A percentile compares a stretch with the other conserved stretches of the same genome.
phyloP scores from a whole-genome alignment of 2,329 filamentous ascomycete genomes.

The Plectosphaerella plurivora region DNA sequence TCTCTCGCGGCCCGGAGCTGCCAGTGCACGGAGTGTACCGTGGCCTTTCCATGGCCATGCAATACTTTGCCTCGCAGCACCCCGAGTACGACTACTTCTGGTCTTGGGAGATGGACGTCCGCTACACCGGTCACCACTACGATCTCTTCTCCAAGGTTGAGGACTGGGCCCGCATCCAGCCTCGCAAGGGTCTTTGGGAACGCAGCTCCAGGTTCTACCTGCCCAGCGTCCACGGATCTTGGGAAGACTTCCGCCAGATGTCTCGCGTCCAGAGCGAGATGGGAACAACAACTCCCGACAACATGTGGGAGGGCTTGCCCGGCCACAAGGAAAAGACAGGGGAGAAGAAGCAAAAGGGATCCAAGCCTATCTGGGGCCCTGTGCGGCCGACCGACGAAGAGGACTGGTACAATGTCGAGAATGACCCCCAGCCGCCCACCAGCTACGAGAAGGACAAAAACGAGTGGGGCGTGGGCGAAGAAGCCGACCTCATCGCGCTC shows the following conservation, averaged over 20 bases:
- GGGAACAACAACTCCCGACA: constrained; percentile 60
- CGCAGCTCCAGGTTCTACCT: constrained; percentile 75
- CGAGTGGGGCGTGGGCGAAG: constrained; percentile 82
- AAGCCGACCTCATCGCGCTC: constrained; percentile 87
- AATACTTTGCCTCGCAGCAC: constrained; percentile 85
- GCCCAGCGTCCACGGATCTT: constrained; percentile 69
- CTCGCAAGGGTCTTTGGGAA: constrained; percentile 78
- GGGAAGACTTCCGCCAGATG: constrained; percentile 78
- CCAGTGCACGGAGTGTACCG: constrained; percentile 91
- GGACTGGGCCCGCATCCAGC: constrained; percentile 67
- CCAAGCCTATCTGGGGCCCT: constrained; percentile 79
- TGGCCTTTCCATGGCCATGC: constrained; percentile 88
- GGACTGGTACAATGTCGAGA: constrained; percentile 68
- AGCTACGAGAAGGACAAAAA: constrained; percentile 76
- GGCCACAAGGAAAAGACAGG: constrained; percentile 29
- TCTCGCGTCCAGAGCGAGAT: constrained; percentile 71
- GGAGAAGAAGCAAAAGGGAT: constrained; percentile 25
- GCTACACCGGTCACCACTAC: constrained; percentile 85
- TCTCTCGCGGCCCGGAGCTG: constrained; percentile 58
- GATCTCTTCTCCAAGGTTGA: constrained; percentile 66
- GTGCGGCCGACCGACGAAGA: constrained; percentile 61
- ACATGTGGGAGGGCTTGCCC: constrained; percentile 56
- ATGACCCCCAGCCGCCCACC: constrained; percentile 70
- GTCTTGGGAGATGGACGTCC: constrained; percentile 94
- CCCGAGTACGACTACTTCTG: constrained; percentile 89